Conservation (phyloP, 768 basidiomycete genomes). For the Pilatotrama ljubarskyi region DNA sequence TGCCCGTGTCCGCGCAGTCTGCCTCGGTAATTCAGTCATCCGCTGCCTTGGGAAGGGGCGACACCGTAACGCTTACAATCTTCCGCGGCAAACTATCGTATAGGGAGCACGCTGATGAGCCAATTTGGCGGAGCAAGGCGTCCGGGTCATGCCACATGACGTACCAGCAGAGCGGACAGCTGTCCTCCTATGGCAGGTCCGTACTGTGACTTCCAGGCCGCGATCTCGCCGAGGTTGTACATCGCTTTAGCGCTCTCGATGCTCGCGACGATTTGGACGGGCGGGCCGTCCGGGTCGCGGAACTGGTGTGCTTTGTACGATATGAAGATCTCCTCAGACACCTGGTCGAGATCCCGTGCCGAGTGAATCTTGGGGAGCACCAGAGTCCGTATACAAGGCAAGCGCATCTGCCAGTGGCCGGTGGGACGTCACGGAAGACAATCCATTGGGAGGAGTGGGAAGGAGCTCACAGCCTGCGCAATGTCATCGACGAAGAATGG, state of each 20-base stretch:
- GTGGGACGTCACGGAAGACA: neutral
- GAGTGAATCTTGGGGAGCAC: slow-evolving; percentile 86
- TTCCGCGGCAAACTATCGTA: slow-evolving; percentile 86
- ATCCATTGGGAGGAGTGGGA: neutral
- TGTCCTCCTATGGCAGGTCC: slow-evolving; percentile 47
- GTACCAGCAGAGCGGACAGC: slow-evolving; percentile 66
- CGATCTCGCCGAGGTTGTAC: slow-evolving; percentile 68
- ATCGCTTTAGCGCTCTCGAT: slow-evolving; percentile 82
- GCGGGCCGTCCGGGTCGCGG: slow-evolving; percentile 28
- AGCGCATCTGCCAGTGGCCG: slow-evolving; percentile 43
- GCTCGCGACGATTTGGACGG: slow-evolving; percentile 69
- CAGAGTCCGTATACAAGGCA: slow-evolving; percentile 57
- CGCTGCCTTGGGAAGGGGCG: neutral
- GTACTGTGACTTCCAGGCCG: slow-evolving; percentile 59
- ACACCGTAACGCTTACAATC: slow-evolving; percentile 63
- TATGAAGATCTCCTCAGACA: slow-evolving; percentile 50
- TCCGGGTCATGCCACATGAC: slow-evolving; percentile 29
- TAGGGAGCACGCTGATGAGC: neutral
- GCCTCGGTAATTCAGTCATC: neutral
- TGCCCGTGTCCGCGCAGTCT: slow-evolving; percentile 90
- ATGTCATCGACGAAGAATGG: slow-evolving; percentile 69
- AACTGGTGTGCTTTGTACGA: slow-evolving; percentile 26
- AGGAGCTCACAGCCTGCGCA: slow-evolving; percentile 47
- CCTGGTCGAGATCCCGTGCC: slow-evolving; percentile 59
- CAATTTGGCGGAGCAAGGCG: no score